A percentile compares a stretch with the other conserved stretches of the same genome.
phyloP scores from a whole-genome alignment of 768 basidiomycete species.

The Termitomyces bulborhizus region DNA sequence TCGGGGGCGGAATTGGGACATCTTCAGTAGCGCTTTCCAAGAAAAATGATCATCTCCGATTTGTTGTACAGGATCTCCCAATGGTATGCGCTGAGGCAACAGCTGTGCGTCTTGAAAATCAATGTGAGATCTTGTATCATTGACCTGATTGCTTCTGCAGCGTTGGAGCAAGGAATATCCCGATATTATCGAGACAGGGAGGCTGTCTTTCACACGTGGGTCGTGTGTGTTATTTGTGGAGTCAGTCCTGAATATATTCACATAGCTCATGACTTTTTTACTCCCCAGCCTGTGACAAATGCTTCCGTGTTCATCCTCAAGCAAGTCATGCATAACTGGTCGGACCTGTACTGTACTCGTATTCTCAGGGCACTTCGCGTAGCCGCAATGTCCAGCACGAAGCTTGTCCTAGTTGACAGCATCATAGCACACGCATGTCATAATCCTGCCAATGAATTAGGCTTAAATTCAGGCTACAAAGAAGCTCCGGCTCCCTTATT shows the following conservation, averaged over 20 bases:
- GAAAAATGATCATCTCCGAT: constrained; percentile 13
- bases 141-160: neutral
- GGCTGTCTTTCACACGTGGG: constrained; percentile 3
- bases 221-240: neutral
- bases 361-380: constrained; percentile 28
- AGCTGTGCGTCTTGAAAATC: neutral
- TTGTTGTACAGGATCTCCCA: constrained; percentile 21
- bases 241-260: neutral
- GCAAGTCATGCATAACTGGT: constrained; percentile 33
- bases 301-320: constrained; percentile 31
- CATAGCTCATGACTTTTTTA: constrained; percentile 31
- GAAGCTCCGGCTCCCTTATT: constrained; percentile 7
- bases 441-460: neutral
- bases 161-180: constrained; percentile 3
- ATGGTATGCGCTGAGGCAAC: constrained; percentile 12
- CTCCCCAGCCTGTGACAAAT: constrained; percentile 26
- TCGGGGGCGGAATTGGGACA: constrained; percentile 23
- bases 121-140: too few relatives aligned
- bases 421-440: constrained; percentile 24
- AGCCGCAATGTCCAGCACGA: constrained; percentile 26
- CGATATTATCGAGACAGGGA: constrained; percentile 1
- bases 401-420: constrained; percentile 31
- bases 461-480: neutral
- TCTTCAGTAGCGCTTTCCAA: constrained; percentile 17
- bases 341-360: constrained; percentile 21